Evolutionary conservation across 2,329 filamentous ascomycete species (phyloP).

Genomic region (Colletotrichum sp.): DNA sequence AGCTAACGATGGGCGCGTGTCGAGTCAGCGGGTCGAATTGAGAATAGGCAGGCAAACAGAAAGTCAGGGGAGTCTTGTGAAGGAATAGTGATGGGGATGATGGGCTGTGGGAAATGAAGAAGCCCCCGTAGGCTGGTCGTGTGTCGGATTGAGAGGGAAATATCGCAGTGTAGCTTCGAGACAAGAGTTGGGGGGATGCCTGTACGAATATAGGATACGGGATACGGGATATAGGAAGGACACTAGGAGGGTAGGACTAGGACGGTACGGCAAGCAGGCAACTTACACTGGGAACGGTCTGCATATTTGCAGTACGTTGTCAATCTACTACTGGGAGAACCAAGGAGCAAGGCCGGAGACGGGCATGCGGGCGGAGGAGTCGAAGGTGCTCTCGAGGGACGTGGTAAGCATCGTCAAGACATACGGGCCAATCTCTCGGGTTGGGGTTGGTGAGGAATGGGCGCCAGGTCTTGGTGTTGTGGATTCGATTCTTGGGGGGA

Average conservation of each 20-base stretch:
- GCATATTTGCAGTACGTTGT: slow-evolving; percentile 50
- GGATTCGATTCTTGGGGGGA: neutral
- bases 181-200: slow-evolving; percentile 13
- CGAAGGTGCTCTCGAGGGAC: slow-evolving; percentile 16
- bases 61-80: slow-evolving; percentile 15
- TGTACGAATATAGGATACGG: slow-evolving; percentile 8
- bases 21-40: slow-evolving; percentile 12
- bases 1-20: slow-evolving; percentile 45
- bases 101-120: slow-evolving; percentile 7
- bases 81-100: neutral
- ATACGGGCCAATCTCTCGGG: slow-evolving; percentile 19
- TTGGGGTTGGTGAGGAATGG: slow-evolving; percentile 1
- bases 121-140: neutral
- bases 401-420: slow-evolving; percentile 24
- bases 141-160: neutral
- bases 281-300: slow-evolving; percentile 59
- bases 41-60: neutral
- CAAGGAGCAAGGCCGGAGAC: neutral
- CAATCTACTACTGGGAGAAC: slow-evolving; percentile 40
- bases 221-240: neutral
- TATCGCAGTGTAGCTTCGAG: neutral
- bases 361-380: slow-evolving; percentile 21
- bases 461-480: neutral
- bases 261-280: neutral
- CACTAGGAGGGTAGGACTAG: neutral